A percentile compares a stretch with the other conserved stretches of the same genome.
Conservation (phyloP, 441 rosid species). For the Pelargonium cotyledonis region DNA sequence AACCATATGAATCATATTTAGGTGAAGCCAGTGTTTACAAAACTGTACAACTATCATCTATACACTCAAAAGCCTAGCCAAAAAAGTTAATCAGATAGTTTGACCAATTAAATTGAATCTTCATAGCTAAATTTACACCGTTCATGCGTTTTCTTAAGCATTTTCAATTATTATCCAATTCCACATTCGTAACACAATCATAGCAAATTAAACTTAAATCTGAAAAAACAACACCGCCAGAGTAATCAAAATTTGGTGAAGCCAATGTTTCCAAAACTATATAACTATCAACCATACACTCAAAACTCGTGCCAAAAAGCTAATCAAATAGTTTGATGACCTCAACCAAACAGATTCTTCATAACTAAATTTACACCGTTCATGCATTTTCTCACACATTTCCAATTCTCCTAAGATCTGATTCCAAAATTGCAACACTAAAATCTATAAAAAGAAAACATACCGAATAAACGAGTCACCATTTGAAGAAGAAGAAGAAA, state of each 20-base stretch:
- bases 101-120: no score
- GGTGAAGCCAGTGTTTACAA: no score
- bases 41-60: no score
- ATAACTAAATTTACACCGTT: neutral
- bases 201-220: neutral
- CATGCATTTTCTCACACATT: slow-evolving; percentile 1
- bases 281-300: neutral
- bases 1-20: no score
- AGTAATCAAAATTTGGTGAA: neutral
- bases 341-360: neutral
- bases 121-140: no score
- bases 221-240: neutral
- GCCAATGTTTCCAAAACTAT: neutral
- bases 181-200: neutral
- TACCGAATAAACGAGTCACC: slow-evolving; percentile 78
- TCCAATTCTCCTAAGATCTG: neutral
- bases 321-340: neutral
- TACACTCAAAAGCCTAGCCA: no score
- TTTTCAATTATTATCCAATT: no score
- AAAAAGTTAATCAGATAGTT: no score
- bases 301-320: neutral
- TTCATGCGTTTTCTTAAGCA: no score
- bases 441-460: slow-evolving; percentile 4
- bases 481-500: slow-evolving; percentile 25
- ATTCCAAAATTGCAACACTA: neutral